Conservation (phyloP, 2,329 filamentous ascomycete genomes). For the Passalora sequoiae region DNA sequence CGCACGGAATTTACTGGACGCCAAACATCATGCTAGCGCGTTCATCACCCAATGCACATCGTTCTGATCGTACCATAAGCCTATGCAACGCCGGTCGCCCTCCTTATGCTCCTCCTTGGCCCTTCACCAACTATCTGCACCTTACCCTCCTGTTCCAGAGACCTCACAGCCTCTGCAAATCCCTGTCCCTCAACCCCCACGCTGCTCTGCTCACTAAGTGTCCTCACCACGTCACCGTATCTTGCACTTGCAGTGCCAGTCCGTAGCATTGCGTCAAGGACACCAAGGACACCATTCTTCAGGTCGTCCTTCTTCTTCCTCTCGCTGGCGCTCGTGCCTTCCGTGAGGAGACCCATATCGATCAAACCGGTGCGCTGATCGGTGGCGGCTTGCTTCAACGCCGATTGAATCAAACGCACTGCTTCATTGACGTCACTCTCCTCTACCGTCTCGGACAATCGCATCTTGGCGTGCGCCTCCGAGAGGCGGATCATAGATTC, state of each 20-base stretch:
- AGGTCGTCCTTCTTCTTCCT: conserved; percentile 76
- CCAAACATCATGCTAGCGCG: too few species aligned
- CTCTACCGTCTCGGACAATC: conserved; percentile 70
- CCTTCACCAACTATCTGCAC: conserved; percentile 81
- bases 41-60: too few species aligned
- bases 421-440: conserved; percentile 82
- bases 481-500: conserved; percentile 97
- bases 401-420: conserved; percentile 84
- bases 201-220: conserved; percentile 65
- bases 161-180: conserved; percentile 74
- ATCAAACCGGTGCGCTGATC: conserved; percentile 86
- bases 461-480: conserved; percentile 98
- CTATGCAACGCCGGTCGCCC: conserved; percentile 57
- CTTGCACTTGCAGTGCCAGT: conserved; percentile 59
- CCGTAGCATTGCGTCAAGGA: conserved; percentile 76
- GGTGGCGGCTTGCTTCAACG: conserved; percentile 95
- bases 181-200: conserved; percentile 68
- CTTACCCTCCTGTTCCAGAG: conserved; percentile 76
- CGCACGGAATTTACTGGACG: too few species aligned
- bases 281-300: conserved; percentile 67
- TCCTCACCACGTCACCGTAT: conserved; percentile 71
- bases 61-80: too few species aligned
- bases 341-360: conserved; percentile 91
- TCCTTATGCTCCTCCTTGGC: conserved; percentile 71
- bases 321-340: conserved; percentile 88